Conservation (phyloP, 495 filamentous ascomycete species). For the Entonaema liquescens region DNA sequence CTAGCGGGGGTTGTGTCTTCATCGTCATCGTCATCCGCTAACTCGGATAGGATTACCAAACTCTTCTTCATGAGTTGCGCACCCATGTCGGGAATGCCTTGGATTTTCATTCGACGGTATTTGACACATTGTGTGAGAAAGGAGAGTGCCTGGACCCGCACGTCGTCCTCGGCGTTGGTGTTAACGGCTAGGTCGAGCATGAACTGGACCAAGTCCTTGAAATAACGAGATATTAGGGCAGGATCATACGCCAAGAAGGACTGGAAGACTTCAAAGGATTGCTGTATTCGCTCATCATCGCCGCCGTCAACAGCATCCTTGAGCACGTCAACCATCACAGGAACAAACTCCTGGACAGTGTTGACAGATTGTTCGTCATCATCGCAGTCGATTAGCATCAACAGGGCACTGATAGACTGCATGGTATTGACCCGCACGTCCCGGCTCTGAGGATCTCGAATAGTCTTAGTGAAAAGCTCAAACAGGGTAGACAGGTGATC, state of each 20-base stretch:
- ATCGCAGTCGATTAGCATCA: conserved; percentile 86
- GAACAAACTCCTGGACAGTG: conserved; percentile 78
- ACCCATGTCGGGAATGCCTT: conserved; percentile 77
- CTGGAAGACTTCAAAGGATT: conserved; percentile 97
- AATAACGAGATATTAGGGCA: conserved; percentile 81
- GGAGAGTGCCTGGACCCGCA: conserved; percentile 85
- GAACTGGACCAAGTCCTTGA: conserved; percentile 90
- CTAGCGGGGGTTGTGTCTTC: conserved; percentile 90
- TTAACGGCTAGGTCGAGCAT: conserved; percentile 88
- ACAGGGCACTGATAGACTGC: conserved; percentile 87
- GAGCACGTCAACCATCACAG: conserved; percentile 87
- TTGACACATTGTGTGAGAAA: conserved; percentile 93
- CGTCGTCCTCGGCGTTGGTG: conserved; percentile 79
- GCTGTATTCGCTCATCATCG: conserved; percentile 85
- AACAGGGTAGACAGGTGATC: conserved; percentile 82
- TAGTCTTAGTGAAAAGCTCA: conserved; percentile 83
- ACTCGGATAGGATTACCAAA: conserved; percentile 86
- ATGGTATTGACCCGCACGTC: conserved; percentile 95
- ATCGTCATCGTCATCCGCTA: conserved; percentile 82
- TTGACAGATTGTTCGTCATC: conserved; percentile 76
- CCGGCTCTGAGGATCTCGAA: conserved; percentile 87
- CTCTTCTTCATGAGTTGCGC: conserved; percentile 85
- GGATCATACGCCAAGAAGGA: conserved; percentile 90
- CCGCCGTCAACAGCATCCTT: conserved; percentile 79
- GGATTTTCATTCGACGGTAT: conserved; percentile 95